Conservation (phyloP, 768 basidiomycete genomes). For the Termitomyces sp. region DNA sequence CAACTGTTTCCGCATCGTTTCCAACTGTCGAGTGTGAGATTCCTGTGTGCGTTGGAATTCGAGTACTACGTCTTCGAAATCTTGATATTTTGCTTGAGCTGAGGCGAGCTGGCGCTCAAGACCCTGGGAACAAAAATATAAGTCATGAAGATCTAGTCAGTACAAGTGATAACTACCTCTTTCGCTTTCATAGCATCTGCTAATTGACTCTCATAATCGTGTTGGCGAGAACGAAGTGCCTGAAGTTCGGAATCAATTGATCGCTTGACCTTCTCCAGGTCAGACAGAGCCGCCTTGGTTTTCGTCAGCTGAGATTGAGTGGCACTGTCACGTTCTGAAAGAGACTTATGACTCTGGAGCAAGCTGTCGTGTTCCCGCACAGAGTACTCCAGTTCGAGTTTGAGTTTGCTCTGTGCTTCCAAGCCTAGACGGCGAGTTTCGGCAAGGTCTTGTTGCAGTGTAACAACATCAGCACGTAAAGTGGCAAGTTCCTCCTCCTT, state of each 20-base stretch:
- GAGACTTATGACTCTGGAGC: constrained; percentile 53
- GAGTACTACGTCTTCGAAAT: constrained; percentile 84
- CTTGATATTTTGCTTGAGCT: constrained; percentile 71
- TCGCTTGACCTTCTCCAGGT: constrained; percentile 66
- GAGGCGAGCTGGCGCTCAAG: constrained; percentile 72
- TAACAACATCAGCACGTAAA: constrained; percentile 57
- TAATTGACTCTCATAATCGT: constrained; percentile 60
- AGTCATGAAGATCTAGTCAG: constrained; percentile 1
- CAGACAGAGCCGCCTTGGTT: constrained; percentile 41
- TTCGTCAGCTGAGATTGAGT: constrained; percentile 45
- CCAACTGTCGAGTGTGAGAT: constrained; percentile 65
- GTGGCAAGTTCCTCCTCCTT: constrained; percentile 79
- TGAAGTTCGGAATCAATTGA: constrained; percentile 68
- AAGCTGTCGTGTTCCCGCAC: constrained; percentile 55
- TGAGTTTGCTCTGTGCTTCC: constrained; percentile 68
- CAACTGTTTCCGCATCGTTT: constrained; percentile 64
- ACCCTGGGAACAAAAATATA: constrained; percentile 33
- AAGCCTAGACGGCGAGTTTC: constrained; percentile 55
- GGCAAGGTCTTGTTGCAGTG: constrained; percentile 62
- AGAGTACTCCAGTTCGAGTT: constrained; percentile 66
- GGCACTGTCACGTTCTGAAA: constrained; percentile 55
- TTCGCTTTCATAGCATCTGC: constrained; percentile 57
- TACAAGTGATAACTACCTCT: constrained; percentile 50
- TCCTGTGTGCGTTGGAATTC: constrained; percentile 81
- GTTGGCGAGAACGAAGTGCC: constrained; percentile 59